A percentile compares a stretch with the other conserved stretches of the same genome.
These are phyloP conservation scores for Asterella californica DNA, from an alignment of 225 moss, liverwort and hornwort species.

Conservation along the genomic window DNA sequence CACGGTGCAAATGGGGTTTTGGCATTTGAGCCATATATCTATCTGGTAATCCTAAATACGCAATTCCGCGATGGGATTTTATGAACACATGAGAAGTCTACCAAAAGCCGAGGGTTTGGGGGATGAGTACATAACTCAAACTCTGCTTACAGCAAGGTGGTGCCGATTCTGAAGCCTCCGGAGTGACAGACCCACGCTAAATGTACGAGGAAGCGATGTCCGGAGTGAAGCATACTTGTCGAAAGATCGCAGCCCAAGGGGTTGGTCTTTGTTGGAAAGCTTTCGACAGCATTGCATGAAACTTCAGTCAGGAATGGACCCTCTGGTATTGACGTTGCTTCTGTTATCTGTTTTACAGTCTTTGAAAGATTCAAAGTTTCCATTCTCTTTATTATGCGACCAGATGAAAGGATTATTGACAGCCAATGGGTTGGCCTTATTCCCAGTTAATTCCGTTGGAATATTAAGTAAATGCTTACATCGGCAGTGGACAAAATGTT, in stretches of 20 bases:
- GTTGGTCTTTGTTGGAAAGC: constrained; percentile 86
- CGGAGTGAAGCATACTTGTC: constrained; percentile 83
- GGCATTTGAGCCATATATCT: constrained; percentile 82
- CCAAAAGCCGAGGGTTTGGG: constrained; percentile 87
- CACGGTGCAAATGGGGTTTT: constrained; percentile 90
- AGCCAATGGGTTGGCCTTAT: no score
- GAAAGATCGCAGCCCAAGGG: constrained; percentile 62
- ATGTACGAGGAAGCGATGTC: constrained; percentile 98
- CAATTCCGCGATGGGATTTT: constrained; percentile 75
- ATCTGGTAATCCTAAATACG: constrained; percentile 76
- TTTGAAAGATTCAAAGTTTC: not conserved
- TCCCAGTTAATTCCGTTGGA: no score
- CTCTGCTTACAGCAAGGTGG: constrained; percentile 99
- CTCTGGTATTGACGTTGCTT: constrained; percentile 55
- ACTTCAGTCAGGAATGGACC: constrained; percentile 86
- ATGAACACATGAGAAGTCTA: constrained; percentile 79
- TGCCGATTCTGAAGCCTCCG: constrained; percentile 65
- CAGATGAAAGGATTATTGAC: not conserved
- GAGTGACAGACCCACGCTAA: constrained; percentile 70
- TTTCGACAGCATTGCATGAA: constrained; percentile 52
- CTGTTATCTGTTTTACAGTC: not conserved
- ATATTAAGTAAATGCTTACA: no score
- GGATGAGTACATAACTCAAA: constrained; percentile 92
- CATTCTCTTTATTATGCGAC: not conserved
- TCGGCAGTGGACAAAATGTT: no score